Percentiles rank a stretch among this genome's conserved stretches.
Evolutionary conservation across 1,284 basidiomycete species (phyloP).

Genomic region (Ustilago vetiveriae): DNA sequence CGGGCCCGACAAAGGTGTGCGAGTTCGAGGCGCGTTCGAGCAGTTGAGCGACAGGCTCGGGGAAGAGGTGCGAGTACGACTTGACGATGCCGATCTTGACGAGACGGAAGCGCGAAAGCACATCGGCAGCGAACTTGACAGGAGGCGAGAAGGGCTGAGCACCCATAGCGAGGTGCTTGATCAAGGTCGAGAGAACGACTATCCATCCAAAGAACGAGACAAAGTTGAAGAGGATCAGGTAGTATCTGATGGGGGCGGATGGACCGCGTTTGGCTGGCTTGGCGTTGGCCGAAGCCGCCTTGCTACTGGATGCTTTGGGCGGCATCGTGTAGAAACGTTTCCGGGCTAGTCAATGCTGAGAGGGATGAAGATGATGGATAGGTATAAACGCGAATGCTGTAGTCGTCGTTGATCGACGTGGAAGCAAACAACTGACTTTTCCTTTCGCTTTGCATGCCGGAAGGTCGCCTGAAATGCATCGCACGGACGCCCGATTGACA

Average conservation of each 20-base stretch:
- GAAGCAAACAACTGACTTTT: too few species aligned
- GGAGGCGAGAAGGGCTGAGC: conserved; percentile 39
- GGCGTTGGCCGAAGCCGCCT: conserved; percentile 15
- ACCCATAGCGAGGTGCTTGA: conserved; percentile 57
- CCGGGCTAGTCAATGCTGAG: too few species aligned
- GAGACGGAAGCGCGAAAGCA: conserved; percentile 49
- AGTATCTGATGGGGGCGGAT: conserved; percentile 35
- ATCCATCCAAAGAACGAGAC: conserved; percentile 61
- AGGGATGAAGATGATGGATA: too few species aligned
- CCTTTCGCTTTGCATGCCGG: too few species aligned
- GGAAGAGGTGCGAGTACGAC: conserved; percentile 44
- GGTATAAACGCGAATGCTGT: too few species aligned
- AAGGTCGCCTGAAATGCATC: too few species aligned
- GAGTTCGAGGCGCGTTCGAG: conserved; percentile 49
- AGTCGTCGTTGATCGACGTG: too few species aligned
- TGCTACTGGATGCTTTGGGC: conserved; percentile 27
- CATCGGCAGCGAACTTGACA: conserved; percentile 29
- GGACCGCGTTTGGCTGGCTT: conserved; percentile 36
- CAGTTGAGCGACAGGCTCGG: conserved; percentile 33
- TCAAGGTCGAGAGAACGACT: conserved; percentile 48
- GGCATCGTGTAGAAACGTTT: conserved; percentile 34
- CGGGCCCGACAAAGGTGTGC: conserved; percentile 52
- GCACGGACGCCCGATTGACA: conserved; percentile 22
- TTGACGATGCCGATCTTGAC: conserved; percentile 42
- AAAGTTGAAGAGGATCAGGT: conserved; percentile 57